Evolutionary conservation across 768 basidiomycete genomes (phyloP), one percentile per base, ranked within the genome.

Genomic region (Russula sp.): DNA sequence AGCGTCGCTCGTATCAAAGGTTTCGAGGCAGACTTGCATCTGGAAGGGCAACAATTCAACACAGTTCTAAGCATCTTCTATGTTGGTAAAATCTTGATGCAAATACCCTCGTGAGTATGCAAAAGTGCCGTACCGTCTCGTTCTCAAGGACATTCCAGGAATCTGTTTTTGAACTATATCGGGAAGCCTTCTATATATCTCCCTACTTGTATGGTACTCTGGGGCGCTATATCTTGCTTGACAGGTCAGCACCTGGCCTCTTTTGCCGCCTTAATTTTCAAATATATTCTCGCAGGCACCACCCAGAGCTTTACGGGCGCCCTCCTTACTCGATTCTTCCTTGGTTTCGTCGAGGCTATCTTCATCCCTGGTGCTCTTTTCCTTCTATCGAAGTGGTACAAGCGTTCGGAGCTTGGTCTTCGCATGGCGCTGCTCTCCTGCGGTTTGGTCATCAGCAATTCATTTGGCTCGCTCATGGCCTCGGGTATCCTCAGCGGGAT

Each of bases 401-500:
- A 78, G 62, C 81, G 82, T 49, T 78, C 76, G 37, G 90, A 92
- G 70, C 77, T 92, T 45, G 89, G 87, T 45, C 75, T 84, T 55
- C 78, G 88, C 57, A 87, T 82, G 13, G 86, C 89, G 6, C 70
- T 87, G 52, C 77, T 91, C 34, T 82, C 81, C 45, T 89, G 88
- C 64, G 90, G 91, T 20, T 84, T 80, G 68, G 76, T 92, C 35
- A 84, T 91, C 57, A 85, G 84, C 59, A 94, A 92, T 76, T 91
- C 89, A 0, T 91, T 92, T 70, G 90, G 91, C 4, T 80, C 88
- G 2, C 75, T 93, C 13, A 82, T 93, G 56, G 89, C 90, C 11
- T 87, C 88, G 35, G 86, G 82, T 1, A 88, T 93, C 57, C 80
- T 93, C 18, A 78, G 82, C 66, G 75, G 76, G 13, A 89, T 92